These are phyloP conservation scores for Botrytis fabae DNA, from an alignment of 2,329 filamentous ascomycete genomes.

Conservation along the genomic window DNA sequence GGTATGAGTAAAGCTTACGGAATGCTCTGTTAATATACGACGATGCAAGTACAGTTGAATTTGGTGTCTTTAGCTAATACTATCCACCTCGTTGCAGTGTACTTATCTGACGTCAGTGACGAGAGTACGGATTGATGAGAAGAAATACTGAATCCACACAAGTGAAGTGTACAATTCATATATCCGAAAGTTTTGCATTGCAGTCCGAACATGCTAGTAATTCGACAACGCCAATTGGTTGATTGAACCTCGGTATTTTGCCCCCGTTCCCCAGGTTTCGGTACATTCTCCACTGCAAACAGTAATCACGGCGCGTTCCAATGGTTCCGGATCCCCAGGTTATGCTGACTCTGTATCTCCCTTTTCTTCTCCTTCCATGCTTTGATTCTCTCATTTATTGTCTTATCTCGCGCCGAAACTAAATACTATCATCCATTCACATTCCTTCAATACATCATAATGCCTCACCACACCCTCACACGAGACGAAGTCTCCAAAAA, in stretches of 20 bases:
- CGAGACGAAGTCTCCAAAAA: slow-evolving; percentile 71
- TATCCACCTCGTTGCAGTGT: not conserved
- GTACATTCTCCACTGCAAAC: not conserved
- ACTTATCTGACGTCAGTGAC: not conserved
- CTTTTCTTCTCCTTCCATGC: not conserved
- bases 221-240: not conserved
- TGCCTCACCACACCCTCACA: slow-evolving; percentile 43
- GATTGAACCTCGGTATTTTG: slow-evolving; percentile 7
- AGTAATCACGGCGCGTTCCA: not conserved
- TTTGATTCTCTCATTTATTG: not conserved
- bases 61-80: not conserved
- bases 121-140: not conserved
- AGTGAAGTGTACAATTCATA: not conserved
- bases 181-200: not conserved
- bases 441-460: slow-evolving; percentile 23
- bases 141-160: not conserved
- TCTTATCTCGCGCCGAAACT: not conserved
- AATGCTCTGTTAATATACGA: not conserved
- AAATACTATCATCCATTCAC: not conserved
- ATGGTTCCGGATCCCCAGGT: not conserved
- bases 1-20: not conserved
- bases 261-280: slow-evolving; percentile 15
- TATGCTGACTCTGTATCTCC: not conserved
- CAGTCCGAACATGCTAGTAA: not conserved
- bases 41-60: not conserved